Base-by-base conservation (phyloP, 129 eudicot species). In the Flaveria ramosissima region DNA sequence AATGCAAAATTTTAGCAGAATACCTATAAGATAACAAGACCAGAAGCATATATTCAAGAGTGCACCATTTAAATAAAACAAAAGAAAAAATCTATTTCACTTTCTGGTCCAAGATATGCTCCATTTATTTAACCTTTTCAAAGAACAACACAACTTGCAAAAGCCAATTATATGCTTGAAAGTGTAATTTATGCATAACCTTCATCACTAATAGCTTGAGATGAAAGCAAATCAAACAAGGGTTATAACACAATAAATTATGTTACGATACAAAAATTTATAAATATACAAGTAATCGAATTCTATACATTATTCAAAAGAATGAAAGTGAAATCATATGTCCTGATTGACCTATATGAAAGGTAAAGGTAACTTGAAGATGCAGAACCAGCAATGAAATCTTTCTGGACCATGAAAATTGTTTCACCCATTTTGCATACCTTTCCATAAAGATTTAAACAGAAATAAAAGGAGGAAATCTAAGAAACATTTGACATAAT, bases 81-180 rank as follows among this genome's bases (percentile, higher is more conserved):
- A 21, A 10, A 10, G 11, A 57, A 20, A 20, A 57, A 20, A 21
- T 9, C 13, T 21, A 3, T 57, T 20, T 20, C 32, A 9, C 30
- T 21, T 57, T 20, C 15, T 57, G 6, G 15, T 24, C 14, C 64
- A 57, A 57, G 64, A 57, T 30, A 21, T 21, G 64, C 16, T 57
- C 32, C 64, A 20, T 57, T 57, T 21, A 57, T 21, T 30, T 9
- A 20, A 12, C 53, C 17, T 48, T 48, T 11, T 2, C n/a, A 48
- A 48, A 48, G 16, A 57, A 23, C 15, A 57, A 21, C 64, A 57
- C 64, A 57, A 21, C 64, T 57, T 57, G 26, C 64, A 57, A 2
- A 57, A 57, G 16, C 32, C 64, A 57, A 24, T 21, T 21, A 57
- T 57, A 57, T 57, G 64, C 64, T 57, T 57, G 64, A 57, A 57